Evolutionary conservation across 805 yeast genomes (phyloP), one percentile per base, ranked within the genome.

Genomic region (Starmerella sirachaensis): DNA sequence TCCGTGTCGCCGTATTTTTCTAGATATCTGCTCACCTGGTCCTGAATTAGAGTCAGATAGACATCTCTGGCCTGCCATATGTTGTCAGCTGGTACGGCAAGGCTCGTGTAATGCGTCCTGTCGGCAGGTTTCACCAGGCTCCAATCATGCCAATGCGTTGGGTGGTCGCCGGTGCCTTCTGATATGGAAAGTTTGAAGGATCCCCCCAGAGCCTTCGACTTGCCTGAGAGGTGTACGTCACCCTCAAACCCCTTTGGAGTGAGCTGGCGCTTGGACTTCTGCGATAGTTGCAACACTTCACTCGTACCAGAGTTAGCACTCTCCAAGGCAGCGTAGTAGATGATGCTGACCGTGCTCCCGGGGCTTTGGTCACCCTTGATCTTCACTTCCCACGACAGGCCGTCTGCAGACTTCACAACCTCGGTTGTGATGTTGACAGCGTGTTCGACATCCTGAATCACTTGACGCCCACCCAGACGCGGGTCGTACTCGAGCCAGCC

Each of bases 401-500:
- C 72, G 3, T 78, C 81, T 38, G 72, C 77, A 33, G 72, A 69
- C 60, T 91, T 91, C 21, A 79, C 79, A 56, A 85, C 81, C 43
- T 78, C 81, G 5, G 82, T 73, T 0, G 72, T 69, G 27, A 91
- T 51, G 38, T 70, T 69, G 4, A 85, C 58, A 38, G 73, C 72
- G 43, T 74, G 70, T 23, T 70, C 79, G 16, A 61, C 57, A 55
- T 91, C 98, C 25, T 65, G 60, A 20, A 91, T 74, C 1, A 70
- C 63, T 53, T 91, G 88, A 43, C 70, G 64, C 0, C 98, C 98
- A 18, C 98, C 98, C 11, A 59, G 34, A 46, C 97, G 68, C 5
- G 95, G 85, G 54, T 91, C 97, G 56, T 79, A 91, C 25, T 66
- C 62, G n/a, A 71, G 66, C 95, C 96, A 91, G 18, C 86, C 83